Evolutionary conservation across 139 green algal species (phyloP), one percentile per base, ranked within the genome.

Genomic region (Tetradesmus obliquus): DNA sequence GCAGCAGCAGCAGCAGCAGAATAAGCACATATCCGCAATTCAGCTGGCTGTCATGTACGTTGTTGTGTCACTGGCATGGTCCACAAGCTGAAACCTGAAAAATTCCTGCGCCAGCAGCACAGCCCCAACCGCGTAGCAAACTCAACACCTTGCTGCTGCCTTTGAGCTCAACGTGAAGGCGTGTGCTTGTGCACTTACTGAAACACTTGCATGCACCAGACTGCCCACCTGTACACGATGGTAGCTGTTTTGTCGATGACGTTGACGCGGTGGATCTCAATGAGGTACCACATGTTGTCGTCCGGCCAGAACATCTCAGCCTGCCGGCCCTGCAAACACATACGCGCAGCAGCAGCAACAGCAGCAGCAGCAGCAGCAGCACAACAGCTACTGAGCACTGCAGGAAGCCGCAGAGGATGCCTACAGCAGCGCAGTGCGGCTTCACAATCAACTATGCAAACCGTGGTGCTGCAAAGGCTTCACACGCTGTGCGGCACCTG

Each of bases 291-390:
- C 79, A 96, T 89, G 82, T 95, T 96, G 93, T 97, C 95, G 79
- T 97, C 95, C 19, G 96, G 97, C 97, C 97, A 99, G 88, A 95
- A 98, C 90, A 99, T 95, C 95, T 99, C 97, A 3, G 96, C 97
- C 58, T 96, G 95, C 24, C 95, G 92, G 9, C 97, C 96, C 86
- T 95, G 90, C 62, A 99, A 93, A 89, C n/a, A 17, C 74, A 54
- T 7, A 51, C 2, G 19, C 45, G 20, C 72, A 51, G 20, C 72
- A 80, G 69, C 69, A 79, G 69, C 69, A 79, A 12, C 69, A 79
- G 12, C 10, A 20, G 79, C 6, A 84, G 95, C 72, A 95, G 88
- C 19, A 94, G 92, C 24, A 95, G 93, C 0, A 87, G 89, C 5
- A 93, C 92, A 95, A 93, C 15, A 93, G 94, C 82, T 92, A 55